Percentiles rank a stretch among this genome's conserved stretches.
These are phyloP conservation scores for Sechiopsis laciniata DNA, from an alignment of 306 rosid genomes.

Conservation along the genomic window DNA sequence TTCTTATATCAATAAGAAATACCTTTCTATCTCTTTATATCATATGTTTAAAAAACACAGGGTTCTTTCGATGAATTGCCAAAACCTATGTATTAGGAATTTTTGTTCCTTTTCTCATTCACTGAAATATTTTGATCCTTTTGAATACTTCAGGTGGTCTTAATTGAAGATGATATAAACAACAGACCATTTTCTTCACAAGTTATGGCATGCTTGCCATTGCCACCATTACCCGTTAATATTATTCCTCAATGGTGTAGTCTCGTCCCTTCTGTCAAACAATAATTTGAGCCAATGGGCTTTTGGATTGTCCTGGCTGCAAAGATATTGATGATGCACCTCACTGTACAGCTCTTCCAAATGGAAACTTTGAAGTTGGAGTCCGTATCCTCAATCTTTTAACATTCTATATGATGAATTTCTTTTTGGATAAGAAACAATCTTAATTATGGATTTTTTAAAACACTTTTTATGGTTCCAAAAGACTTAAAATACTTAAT, in stretches of 20 bases:
- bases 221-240: constrained; percentile 47
- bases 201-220: constrained; percentile 86
- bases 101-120: background rate
- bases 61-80: background rate
- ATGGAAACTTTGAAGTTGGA: constrained; percentile 97
- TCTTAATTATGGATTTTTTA: background rate
- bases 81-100: too few species aligned
- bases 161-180: constrained; percentile 94
- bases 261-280: constrained; percentile 9
- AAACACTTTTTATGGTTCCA: background rate
- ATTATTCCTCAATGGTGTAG: background rate
- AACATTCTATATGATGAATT: background rate
- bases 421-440: too few species aligned
- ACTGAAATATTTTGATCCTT: constrained; percentile 20
- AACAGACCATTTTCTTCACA: constrained; percentile 87
- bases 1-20: background rate
- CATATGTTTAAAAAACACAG: background rate
- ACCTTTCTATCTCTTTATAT: background rate
- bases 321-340: constrained; percentile 97
- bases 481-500: background rate
- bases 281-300: constrained; percentile 4
- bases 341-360: constrained; percentile 82
- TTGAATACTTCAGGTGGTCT: constrained; percentile 65
- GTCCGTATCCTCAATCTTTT: constrained; percentile 73
- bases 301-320: constrained; percentile 61